Percentiles rank a stretch among this genome's conserved stretches.
Conservation (phyloP, 805 yeast genomes). For the Wickerhamomyces bovis region DNA sequence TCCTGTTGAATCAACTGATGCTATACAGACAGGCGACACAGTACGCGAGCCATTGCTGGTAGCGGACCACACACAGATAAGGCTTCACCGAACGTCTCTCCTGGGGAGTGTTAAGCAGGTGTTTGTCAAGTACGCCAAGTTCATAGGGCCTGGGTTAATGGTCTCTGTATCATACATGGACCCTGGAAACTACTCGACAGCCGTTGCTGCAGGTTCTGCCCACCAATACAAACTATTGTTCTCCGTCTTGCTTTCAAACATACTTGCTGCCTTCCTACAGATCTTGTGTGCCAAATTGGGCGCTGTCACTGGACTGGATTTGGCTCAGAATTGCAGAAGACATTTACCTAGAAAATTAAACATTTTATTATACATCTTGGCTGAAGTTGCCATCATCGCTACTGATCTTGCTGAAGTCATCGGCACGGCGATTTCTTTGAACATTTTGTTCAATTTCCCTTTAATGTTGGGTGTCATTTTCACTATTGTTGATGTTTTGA, state of each 20-base stretch:
- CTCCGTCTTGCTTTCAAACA: slow-evolving; percentile 70
- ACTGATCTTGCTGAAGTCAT: slow-evolving; percentile 96
- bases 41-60: not conserved
- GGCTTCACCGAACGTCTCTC: not conserved
- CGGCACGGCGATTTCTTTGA: slow-evolving; percentile 93
- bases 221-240: slow-evolving; percentile 75
- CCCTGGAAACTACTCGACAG: slow-evolving; percentile 95
- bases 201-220: slow-evolving; percentile 89
- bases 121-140: slow-evolving; percentile 46
- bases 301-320: slow-evolving; percentile 87
- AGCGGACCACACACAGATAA: not conserved
- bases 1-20: not conserved
- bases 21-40: not conserved
- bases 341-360: slow-evolving; percentile 63
- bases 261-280: slow-evolving; percentile 85
- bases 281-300: slow-evolving; percentile 83
- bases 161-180: slow-evolving; percentile 95
- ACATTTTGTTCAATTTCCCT: slow-evolving; percentile 77
- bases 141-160: slow-evolving; percentile 95
- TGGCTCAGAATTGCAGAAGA: slow-evolving; percentile 80
- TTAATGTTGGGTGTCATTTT: slow-evolving; percentile 76
- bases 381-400: slow-evolving; percentile 89
- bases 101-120: slow-evolving; percentile 10
- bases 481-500: slow-evolving; percentile 79
- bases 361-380: slow-evolving; percentile 60